Evolutionary conservation across 176 grass and related monocot genomes (phyloP).

Genomic region (Musa troglodytarum): DNA sequence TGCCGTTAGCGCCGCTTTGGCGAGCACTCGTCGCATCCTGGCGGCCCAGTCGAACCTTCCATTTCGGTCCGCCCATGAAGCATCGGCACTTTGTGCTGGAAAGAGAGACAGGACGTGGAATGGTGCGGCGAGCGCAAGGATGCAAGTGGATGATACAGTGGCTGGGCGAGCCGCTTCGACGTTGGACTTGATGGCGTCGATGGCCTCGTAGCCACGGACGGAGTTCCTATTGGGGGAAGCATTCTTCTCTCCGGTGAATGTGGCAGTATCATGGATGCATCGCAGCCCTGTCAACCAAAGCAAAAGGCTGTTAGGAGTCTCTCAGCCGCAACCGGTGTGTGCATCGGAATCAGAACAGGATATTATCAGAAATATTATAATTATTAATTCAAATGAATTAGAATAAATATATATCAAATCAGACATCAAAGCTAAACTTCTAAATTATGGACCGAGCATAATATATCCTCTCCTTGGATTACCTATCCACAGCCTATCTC

Average conservation of each 20-base stretch:
- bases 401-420: too few species aligned
- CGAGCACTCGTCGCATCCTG: conserved; percentile 45
- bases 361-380: too few species aligned
- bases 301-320: neutral
- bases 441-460: too few species aligned
- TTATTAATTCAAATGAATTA: too few species aligned
- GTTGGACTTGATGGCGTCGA: neutral
- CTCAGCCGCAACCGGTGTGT: too few species aligned
- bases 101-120: neutral
- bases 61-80: conserved; percentile 24
- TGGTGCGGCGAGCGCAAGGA: conserved; percentile 38
- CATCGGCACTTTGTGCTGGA: neutral
- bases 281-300: conserved; percentile 12
- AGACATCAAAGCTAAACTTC: too few species aligned
- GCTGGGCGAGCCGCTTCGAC: conserved; percentile 18
- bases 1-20: conserved; percentile 32
- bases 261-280: conserved; percentile 21
- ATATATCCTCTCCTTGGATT: too few species aligned
- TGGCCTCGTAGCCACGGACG: conserved; percentile 10
- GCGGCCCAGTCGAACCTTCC: conserved; percentile 29
- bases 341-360: too few species aligned
- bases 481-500: too few species aligned
- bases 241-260: conserved; percentile 26
- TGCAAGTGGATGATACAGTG: conserved; percentile 43
- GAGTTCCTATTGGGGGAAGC: conserved; percentile 21